Base-by-base conservation (phyloP, 805 yeast genomes). In the Metschnikowia colocasiae region DNA sequence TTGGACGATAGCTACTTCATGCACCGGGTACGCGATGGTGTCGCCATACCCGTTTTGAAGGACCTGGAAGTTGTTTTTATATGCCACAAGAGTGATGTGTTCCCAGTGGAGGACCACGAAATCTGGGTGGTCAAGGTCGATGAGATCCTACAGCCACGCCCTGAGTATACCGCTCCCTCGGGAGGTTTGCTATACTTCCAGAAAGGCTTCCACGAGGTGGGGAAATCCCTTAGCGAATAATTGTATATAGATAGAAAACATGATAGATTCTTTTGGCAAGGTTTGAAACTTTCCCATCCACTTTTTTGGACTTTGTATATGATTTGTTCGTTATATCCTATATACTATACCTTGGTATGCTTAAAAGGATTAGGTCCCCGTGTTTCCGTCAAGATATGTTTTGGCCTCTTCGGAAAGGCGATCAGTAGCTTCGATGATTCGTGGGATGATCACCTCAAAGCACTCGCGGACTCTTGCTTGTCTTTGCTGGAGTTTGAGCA, bases 71-170 rank as follows among this genome's bases (percentile, higher is more conserved):
- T 81, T 40, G 78, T 82, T 1, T 65, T 87, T 51, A 75, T 87
- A 16, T 87, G 94, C 61, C 71, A 76, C 46, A 78, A 77, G 45
- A 68, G 64, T 38, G 67, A 73, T 22, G 78, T 76, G 3, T 74
- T 85, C 43, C 62, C 62, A 9, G 83, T 89, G 1, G 90, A 86
- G 50, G 89, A 86, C 59, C 98, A 92, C 66, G 96, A 91, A 61
- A 81, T 92, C 3, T 88, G 97, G 94, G 80, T 90, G 4, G 96
- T 88, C 3, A 75, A 79, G 50, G 95, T 92, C 4, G 67, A 72
- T 31, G 85, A 85, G 34, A 78, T 85, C 2, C 51, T 69, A 32
- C 52, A 51, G n/a, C 67, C 65, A 2, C 62, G 64, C 31, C 47
- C 51, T 9, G 30, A 46, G 9, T 47, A 50, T 22, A 48, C 27